These are phyloP conservation scores for Planoprotostelium fungivorum DNA, from an alignment of 78 protist species.

Conservation along the genomic window DNA sequence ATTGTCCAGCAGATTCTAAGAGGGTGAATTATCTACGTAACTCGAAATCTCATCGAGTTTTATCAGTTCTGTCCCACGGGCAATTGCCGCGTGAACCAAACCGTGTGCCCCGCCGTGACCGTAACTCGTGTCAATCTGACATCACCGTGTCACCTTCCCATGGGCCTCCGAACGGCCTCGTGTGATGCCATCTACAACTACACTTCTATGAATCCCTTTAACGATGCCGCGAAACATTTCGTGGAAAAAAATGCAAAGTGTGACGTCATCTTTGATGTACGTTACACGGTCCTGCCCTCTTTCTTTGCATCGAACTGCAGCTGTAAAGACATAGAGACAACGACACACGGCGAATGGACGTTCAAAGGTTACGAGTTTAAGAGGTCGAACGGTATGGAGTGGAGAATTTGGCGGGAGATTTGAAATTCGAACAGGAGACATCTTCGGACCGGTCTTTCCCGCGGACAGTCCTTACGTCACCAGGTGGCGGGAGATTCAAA, in stretches of 20 bases:
- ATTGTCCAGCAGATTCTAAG: constrained; percentile 35
- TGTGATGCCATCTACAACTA: constrained; percentile 6
- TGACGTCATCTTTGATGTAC: background rate
- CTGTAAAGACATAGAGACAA: background rate
- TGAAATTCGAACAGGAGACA: constrained; percentile 12
- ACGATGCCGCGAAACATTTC: background rate
- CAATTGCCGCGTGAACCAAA: constrained; percentile 17
- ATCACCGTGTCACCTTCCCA: constrained; percentile 48
- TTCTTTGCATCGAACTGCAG: background rate
- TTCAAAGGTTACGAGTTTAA: background rate
- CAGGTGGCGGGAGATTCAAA: too few relatives aligned
- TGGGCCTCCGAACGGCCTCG: background rate
- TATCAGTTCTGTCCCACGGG: constrained; percentile 44
- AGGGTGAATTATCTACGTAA: background rate
- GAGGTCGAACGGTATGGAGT: background rate
- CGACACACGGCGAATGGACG: background rate
- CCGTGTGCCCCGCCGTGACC: constrained; percentile 18
- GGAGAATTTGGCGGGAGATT: constrained; percentile 3
- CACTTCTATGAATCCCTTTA: background rate
- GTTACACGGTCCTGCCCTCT: background rate
- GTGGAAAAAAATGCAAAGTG: background rate
- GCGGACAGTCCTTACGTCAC: constrained; percentile 51
- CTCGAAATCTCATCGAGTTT: background rate
- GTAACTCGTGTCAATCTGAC: background rate
- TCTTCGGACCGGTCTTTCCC: constrained; percentile 49